These are phyloP conservation scores for Malassezia vespertilionis DNA, from an alignment of 1,284 basidiomycete species.

Conservation along the genomic window DNA sequence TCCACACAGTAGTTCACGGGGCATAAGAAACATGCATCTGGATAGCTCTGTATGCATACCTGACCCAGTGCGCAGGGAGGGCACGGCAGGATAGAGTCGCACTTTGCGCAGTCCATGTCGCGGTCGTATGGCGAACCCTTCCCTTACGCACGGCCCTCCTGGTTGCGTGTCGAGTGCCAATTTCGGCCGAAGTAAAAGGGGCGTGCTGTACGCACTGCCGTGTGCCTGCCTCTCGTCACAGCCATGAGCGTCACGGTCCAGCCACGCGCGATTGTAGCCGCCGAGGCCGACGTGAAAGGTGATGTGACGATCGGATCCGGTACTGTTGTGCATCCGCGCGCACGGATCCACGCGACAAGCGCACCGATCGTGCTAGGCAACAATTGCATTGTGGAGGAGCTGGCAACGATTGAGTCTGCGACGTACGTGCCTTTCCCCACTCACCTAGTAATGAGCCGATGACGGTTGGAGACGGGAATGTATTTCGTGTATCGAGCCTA, in stretches of 20 bases:
- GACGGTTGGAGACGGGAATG: constrained; percentile 78
- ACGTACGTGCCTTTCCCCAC: neutral
- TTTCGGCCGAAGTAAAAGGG: too few relatives aligned
- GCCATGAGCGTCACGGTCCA: constrained; percentile 4
- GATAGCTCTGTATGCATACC: constrained; percentile 13
- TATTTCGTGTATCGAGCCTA: constrained; percentile 86
- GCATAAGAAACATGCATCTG: constrained; percentile 8
- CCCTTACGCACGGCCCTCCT: neutral
- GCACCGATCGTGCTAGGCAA: constrained; percentile 77
- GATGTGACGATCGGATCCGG: constrained; percentile 6
- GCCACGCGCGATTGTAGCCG: constrained; percentile 1
- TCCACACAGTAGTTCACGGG: constrained; percentile 10
- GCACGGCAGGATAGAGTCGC: constrained; percentile 6
- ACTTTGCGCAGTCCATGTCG: neutral
- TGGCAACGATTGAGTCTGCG: constrained; percentile 73
- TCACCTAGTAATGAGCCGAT: constrained; percentile 51
- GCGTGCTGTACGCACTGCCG: neutral
- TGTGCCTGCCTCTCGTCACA: neutral
- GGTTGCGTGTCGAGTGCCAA: neutral
- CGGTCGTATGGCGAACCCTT: neutral
- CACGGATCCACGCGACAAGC: constrained; percentile 72
- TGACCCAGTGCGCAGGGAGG: constrained; percentile 3
- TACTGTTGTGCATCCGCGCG: constrained; percentile 80
- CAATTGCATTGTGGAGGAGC: constrained; percentile 83
- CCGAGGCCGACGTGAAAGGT: constrained; percentile 9